phyloP scores from a whole-genome alignment of 176 grass and related monocot genomes.

The Calamus simplicifolius region DNA sequence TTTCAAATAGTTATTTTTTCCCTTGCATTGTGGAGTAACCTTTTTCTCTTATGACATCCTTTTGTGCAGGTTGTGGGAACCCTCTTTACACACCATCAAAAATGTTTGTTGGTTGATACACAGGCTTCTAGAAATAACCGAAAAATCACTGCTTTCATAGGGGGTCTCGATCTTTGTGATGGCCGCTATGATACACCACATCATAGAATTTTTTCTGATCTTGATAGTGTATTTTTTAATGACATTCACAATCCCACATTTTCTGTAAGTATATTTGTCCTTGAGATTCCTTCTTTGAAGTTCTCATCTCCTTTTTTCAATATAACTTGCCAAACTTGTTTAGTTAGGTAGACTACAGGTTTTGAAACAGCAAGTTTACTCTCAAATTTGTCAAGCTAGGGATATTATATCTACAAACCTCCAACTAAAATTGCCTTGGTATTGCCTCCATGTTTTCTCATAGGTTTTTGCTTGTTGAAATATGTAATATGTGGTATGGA shows the following conservation, averaged over 20 bases:
- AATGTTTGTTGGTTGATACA: constrained; percentile 91
- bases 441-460: too few relatives aligned
- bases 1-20: constrained; percentile 7
- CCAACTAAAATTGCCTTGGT: too few relatives aligned
- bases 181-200: constrained; percentile 95
- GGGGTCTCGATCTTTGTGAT: constrained; percentile 94
- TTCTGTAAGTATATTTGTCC: constrained; percentile 46
- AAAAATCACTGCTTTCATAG: constrained; percentile 88
- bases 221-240: constrained; percentile 72
- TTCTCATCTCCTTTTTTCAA: constrained; percentile 3
- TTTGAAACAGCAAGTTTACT: background rate
- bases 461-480: too few relatives aligned
- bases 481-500: too few relatives aligned
- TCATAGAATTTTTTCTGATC: constrained; percentile 79
- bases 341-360: background rate
- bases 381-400: background rate
- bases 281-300: constrained; percentile 13
- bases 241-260: constrained; percentile 91
- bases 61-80: constrained; percentile 77
- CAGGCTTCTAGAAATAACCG: constrained; percentile 70
- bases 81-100: constrained; percentile 93
- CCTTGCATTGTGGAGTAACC: constrained; percentile 5
- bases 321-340: background rate
- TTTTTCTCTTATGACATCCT: constrained; percentile 13
- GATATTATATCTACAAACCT: background rate